These are phyloP conservation scores for Trichoderma atroviride DNA, from an alignment of 2,329 filamentous ascomycete species.

Conservation along the genomic window DNA sequence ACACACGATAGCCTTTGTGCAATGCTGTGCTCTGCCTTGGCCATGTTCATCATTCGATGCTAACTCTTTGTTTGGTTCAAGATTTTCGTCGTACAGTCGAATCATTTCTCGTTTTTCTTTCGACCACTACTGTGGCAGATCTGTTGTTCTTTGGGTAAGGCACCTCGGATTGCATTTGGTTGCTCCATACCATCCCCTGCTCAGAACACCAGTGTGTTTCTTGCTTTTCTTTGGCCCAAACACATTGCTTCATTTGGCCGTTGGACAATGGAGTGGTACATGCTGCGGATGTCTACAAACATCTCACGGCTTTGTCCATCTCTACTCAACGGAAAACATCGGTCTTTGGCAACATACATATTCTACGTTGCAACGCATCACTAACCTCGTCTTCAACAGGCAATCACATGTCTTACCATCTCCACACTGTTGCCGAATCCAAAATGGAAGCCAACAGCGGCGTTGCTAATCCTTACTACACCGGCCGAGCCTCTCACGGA, in stretches of 20 bases:
- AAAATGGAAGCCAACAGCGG: conserved; percentile 43
- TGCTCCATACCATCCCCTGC: background rate
- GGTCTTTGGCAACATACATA: background rate
- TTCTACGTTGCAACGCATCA: background rate
- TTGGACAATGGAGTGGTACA: background rate
- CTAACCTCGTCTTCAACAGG: conserved; percentile 23
- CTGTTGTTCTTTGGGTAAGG: conserved; percentile 40
- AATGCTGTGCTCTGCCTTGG: background rate
- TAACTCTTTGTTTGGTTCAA: conserved; percentile 25
- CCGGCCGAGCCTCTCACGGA: conserved; percentile 37
- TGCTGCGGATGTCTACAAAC: no score
- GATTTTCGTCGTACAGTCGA: conserved; percentile 37
- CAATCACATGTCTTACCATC: conserved; percentile 42
- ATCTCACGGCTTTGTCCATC: background rate
- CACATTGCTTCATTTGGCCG: background rate
- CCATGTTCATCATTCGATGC: background rate
- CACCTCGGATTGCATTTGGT: background rate
- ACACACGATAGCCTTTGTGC: background rate
- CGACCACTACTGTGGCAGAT: conserved; percentile 37
- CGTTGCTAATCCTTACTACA: conserved; percentile 38
- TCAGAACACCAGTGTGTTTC: no score
- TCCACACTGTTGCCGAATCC: conserved; percentile 34
- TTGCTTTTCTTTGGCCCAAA: background rate
- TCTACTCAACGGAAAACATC: background rate
- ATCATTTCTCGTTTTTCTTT: conserved; percentile 37